phyloP scores from a whole-genome alignment of 208 protist species.

The Crithidia expoeki region DNA sequence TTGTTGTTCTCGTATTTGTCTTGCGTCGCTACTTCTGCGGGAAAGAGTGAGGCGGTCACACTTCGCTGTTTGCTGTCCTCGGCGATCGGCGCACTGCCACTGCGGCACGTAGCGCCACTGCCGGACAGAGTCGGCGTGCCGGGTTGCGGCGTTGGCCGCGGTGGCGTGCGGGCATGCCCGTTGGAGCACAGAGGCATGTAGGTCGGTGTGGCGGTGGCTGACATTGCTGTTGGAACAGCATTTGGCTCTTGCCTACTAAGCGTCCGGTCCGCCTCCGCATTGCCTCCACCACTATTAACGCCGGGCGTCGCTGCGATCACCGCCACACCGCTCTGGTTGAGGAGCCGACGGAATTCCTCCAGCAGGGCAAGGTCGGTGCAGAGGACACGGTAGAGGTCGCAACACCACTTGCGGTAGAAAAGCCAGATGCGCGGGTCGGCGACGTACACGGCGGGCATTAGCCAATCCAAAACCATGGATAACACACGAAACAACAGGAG shows the following conservation, averaged over 20 bases:
- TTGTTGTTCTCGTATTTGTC: too few relatives aligned
- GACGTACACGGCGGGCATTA: slow-evolving; percentile 77
- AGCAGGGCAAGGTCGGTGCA: slow-evolving; percentile 63
- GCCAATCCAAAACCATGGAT: slow-evolving; percentile 70
- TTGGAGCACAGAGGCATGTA: slow-evolving; percentile 2
- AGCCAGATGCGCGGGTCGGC: slow-evolving; percentile 55
- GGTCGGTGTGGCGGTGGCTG: slow-evolving; percentile 9
- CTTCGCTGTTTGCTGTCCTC: not conserved
- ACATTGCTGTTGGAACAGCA: not conserved
- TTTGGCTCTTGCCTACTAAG: not conserved
- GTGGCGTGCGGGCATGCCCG: not conserved
- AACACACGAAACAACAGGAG: slow-evolving; percentile 81
- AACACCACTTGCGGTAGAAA: slow-evolving; percentile 88
- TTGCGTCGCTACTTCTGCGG: not conserved
- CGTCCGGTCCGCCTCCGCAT: not conserved
- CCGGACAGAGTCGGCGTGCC: not conserved
- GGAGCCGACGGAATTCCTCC: slow-evolving; percentile 52
- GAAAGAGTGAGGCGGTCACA: not conserved
- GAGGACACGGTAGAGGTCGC: slow-evolving; percentile 78
- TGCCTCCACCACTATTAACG: too few relatives aligned
- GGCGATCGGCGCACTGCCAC: not conserved
- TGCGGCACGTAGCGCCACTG: not conserved
- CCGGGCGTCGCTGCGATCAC: slow-evolving; percentile 5
- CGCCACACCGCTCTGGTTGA: slow-evolving; percentile 39
- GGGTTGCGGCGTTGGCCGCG: slow-evolving; percentile 3